Evolutionary conservation across 2,329 filamentous ascomycete genomes (phyloP).

Genomic region (Talaromyces funiculosus): DNA sequence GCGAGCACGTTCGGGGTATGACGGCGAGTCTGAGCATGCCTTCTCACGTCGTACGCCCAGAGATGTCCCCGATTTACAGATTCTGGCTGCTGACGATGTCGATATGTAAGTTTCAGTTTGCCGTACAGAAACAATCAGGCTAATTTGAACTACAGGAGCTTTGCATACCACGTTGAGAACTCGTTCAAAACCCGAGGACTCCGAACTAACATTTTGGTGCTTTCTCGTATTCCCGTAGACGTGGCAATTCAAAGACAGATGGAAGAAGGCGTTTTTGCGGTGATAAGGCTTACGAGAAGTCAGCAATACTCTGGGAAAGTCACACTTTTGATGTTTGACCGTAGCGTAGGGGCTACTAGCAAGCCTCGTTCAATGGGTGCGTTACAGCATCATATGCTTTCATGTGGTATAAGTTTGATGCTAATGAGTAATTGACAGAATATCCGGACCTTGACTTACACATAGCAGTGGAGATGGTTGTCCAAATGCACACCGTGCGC

Average conservation of each 20-base stretch:
- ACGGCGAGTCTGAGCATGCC: constrained; percentile 59
- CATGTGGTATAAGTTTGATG: constrained; percentile 10
- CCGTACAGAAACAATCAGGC: background rate
- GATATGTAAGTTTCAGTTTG: constrained; percentile 43
- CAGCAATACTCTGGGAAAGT: constrained; percentile 69
- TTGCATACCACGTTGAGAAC: constrained; percentile 75
- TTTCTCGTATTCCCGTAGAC: constrained; percentile 70
- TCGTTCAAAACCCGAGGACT: constrained; percentile 67
- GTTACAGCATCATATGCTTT: constrained; percentile 15
- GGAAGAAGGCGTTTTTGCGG: constrained; percentile 79
- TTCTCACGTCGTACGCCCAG: constrained; percentile 67
- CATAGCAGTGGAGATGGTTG: constrained; percentile 74
- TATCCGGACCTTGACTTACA: constrained; percentile 76
- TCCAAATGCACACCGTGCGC: constrained; percentile 48
- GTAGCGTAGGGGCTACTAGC: constrained; percentile 59
- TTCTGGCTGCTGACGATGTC: constrained; percentile 74
- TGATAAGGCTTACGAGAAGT: constrained; percentile 67
- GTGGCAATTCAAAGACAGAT: constrained; percentile 80
- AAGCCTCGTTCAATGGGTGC: constrained; percentile 72
- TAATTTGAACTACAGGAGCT: constrained; percentile 50
- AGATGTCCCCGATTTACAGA: constrained; percentile 83
- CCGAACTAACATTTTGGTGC: constrained; percentile 70
- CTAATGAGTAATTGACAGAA: constrained; percentile 42
- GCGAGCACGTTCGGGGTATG: constrained; percentile 47
- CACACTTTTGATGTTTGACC: constrained; percentile 78